Percentiles rank a stretch among this genome's conserved stretches.
These are phyloP conservation scores for Glycyrrhiza uralensis DNA, from an alignment of 306 rosid species.

Conservation along the genomic window DNA sequence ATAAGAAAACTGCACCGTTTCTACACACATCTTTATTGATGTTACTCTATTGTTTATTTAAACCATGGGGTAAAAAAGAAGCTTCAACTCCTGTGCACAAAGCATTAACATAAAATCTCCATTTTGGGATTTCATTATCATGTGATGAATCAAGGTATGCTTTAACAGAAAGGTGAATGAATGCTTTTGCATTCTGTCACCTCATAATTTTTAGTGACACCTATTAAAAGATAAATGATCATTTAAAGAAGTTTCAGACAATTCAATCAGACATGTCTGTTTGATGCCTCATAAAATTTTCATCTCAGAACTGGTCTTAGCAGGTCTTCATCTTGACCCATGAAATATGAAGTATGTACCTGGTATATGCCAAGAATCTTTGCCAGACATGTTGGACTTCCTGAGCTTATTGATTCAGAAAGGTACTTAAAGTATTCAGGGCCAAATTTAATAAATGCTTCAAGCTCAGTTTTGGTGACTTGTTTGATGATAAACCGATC, in stretches of 20 bases:
- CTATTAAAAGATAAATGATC: not conserved
- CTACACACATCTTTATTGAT: not conserved
- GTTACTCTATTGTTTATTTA: not conserved
- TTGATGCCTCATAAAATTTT: not conserved
- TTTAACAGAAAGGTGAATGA: not conserved
- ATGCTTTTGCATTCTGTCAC: not conserved
- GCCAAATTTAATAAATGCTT: constrained; percentile 74
- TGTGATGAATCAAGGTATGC: not conserved
- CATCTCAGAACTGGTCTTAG: not conserved
- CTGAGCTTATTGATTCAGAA: constrained; percentile 54
- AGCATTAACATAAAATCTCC: not conserved
- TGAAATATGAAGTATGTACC: constrained; percentile 37
- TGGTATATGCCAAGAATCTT: constrained; percentile 91
- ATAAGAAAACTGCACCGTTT: not conserved
- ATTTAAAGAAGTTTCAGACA: not conserved
- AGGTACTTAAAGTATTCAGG: constrained; percentile 77
- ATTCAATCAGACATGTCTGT: not conserved
- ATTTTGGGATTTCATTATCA: not conserved
- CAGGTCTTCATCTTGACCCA: not conserved
- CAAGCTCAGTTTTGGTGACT: constrained; percentile 86
- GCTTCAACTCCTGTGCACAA: not conserved
- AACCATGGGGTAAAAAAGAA: not conserved
- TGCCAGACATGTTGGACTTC: constrained; percentile 88
- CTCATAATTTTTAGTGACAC: not conserved
- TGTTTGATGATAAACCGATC: constrained; percentile 80